A percentile compares a stretch with the other conserved stretches of the same genome.
Conservation (phyloP, 2,329 filamentous ascomycete genomes). For the Dendryphion nanum region DNA sequence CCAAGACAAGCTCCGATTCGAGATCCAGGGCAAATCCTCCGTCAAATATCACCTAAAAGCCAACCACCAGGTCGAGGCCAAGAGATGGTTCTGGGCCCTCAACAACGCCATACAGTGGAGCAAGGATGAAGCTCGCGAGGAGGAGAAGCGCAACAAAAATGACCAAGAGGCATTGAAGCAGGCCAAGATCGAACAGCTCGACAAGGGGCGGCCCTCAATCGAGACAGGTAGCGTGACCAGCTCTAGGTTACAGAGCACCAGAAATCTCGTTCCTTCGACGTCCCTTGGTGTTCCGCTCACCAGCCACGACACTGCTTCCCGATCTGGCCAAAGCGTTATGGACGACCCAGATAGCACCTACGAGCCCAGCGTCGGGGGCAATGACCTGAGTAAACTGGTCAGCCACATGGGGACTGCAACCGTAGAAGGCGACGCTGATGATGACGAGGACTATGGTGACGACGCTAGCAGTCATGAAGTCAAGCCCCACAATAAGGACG, state of each 20-base stretch:
- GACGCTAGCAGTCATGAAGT: slow-evolving; percentile 76
- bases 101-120: slow-evolving; percentile 99
- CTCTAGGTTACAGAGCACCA: slow-evolving; percentile 27
- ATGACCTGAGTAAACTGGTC: slow-evolving; percentile 49
- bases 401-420: slow-evolving; percentile 51
- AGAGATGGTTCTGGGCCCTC: slow-evolving; percentile 97
- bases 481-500: slow-evolving; percentile 77
- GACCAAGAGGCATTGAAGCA: slow-evolving; percentile 72
- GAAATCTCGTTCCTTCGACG: slow-evolving; percentile 36
- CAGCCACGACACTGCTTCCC: slow-evolving; percentile 34
- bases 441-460: slow-evolving; percentile 74
- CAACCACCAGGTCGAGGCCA: slow-evolving; percentile 96
- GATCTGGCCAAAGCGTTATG: slow-evolving; percentile 46
- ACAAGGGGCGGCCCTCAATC: slow-evolving; percentile 41
- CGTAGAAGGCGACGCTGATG: slow-evolving; percentile 60
- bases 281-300: slow-evolving; percentile 51
- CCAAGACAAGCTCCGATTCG: slow-evolving; percentile 95
- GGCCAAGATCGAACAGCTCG: slow-evolving; percentile 73
- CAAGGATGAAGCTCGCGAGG: slow-evolving; percentile 93
- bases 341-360: slow-evolving; percentile 60
- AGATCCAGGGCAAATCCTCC: slow-evolving; percentile 96
- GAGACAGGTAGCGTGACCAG: slow-evolving; percentile 41
- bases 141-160: slow-evolving; percentile 72
- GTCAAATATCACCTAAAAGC: slow-evolving; percentile 98
- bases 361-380: slow-evolving; percentile 57